Evolutionary conservation across 176 grass and related monocot genomes (phyloP), one percentile per base, ranked within the genome.

Genomic region (Rhynchospora pubera): DNA sequence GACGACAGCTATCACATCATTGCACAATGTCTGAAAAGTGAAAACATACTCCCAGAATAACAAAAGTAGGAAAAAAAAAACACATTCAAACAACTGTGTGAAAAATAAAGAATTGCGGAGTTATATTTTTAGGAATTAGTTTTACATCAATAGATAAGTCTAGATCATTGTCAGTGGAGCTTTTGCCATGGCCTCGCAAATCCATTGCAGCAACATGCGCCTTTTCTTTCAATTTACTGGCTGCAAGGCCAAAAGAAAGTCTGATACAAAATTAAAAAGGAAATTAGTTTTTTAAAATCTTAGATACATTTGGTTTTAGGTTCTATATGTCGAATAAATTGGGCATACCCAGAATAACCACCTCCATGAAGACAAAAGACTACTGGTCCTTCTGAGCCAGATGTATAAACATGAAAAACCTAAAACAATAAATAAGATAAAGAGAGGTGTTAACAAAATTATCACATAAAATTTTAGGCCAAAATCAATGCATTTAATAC

Each of bases 351-450:
- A 12, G 96, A 90, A 87, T 95, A 99, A 78, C 96, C 96, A 72
- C 96, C 96, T 83, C 96, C 96, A 89, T 95, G 96, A 28, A 99
- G 79, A 65, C 92, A 95, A 83, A 99, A 93, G 55, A 95, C 92
- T 57, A 99, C 91, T 24, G 96, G 96, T 10, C 96, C 96, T 28
- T 93, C 89, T 80, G 92, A 95, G 85, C 91, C 92, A 80, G 86
- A 81, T 68, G 62, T 90, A 82, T 95, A 99, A 71, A 93, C 84
- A 64, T 90, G 91, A 86, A 99, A 99, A 58, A 89, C 87, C 96
- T 99, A 71, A 26, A 82, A 14, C 30, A 26, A 57, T 15, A 44
- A 78, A 48, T 10, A 28, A 60, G n/a, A 43, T 85, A 61, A 62
- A 13, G 11, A 74, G 24, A 84, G 11, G 7, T 28, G 12, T 15